Conservation (phyloP, 768 basidiomycete species). For the Cystobasidium ongulense region DNA sequence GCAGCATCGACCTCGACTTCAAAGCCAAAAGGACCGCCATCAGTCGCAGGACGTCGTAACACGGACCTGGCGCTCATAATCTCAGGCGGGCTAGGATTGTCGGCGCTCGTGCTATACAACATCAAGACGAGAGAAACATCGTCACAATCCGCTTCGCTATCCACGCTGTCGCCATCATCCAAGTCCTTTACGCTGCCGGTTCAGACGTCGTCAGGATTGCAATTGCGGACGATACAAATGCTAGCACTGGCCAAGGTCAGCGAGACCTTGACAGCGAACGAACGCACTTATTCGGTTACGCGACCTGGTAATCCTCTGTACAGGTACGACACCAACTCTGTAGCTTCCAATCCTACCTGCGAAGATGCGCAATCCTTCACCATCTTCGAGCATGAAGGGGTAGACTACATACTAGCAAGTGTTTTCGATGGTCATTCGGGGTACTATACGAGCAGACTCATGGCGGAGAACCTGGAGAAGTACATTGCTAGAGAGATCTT, state of each 20-base stretch:
- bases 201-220: slow-evolving; percentile 5
- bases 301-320: slow-evolving; percentile 37
- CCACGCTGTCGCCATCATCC: slow-evolving; percentile 20
- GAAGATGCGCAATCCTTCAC: slow-evolving; percentile 60
- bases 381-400: slow-evolving; percentile 37
- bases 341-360: slow-evolving; percentile 80
- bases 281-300: slow-evolving; percentile 36
- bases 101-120: slow-evolving; percentile 12
- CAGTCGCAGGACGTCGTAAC: slow-evolving; percentile 4
- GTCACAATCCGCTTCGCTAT: not conserved
- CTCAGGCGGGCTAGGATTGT: slow-evolving; percentile 2
- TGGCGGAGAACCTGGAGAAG: slow-evolving; percentile 74
- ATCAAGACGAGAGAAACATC: not conserved
- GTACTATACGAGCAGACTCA: slow-evolving; percentile 68
- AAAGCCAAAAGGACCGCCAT: not conserved
- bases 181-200: slow-evolving; percentile 25
- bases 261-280: slow-evolving; percentile 36
- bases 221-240: slow-evolving; percentile 23
- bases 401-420: slow-evolving; percentile 6
- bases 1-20: not conserved
- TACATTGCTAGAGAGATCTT: slow-evolving; percentile 68
- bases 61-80: slow-evolving; percentile 27
- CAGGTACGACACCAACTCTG: slow-evolving; percentile 61
- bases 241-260: not conserved
- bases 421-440: slow-evolving; percentile 71